Evolutionary conservation across 805 yeast genomes (phyloP), one percentile per base, ranked within the genome.

Genomic region (Starmerella etchellsii): DNA sequence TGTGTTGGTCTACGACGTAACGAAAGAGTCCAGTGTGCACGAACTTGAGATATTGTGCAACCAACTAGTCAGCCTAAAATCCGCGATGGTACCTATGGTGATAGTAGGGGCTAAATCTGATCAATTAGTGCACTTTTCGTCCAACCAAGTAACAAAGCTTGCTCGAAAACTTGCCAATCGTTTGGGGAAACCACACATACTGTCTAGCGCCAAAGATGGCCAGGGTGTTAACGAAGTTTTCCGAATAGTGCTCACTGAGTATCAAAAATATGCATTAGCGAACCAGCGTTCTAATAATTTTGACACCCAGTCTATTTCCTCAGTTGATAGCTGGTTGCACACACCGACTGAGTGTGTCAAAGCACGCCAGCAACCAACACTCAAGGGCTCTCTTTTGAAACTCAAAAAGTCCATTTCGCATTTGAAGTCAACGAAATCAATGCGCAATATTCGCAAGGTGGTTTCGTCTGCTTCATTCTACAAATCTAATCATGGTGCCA

Each of bases 121-220:
- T 62, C 67, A 83, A 47, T 73, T 71, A 8, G 73, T 73, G 19
- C 85, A 79, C 50, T 68, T 95, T 46, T 10, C 31, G 31, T 4
- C 8, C 23, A 78, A 70, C n/a, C 68, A 85, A 16, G 65, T 77
- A 42, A 80, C 83, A 4, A 85, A 78, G 44, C 84, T 81, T 50
- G 97, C 95, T 32, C 77, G 81, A 38, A 73, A 73, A 42, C 80
- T 84, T 4, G 81, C 94, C 23, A 80, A 80, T 47, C 73, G 74
- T 43, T 82, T 95, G 93, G 93, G 88, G 15, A 71, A 82, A 2
- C 95, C 95, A 20, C 88, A 87, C 54, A 83, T 84, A 60, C 95
- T 87, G 60, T 79, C 94, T 1, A 78, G 91, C 53, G 97, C 98
- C n/a, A 76, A 83, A 74, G 74, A 78, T 57, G 76, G 79, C 59